Base-by-base conservation (phyloP, 495 filamentous ascomycete species). In the Neurospora sp. region DNA sequence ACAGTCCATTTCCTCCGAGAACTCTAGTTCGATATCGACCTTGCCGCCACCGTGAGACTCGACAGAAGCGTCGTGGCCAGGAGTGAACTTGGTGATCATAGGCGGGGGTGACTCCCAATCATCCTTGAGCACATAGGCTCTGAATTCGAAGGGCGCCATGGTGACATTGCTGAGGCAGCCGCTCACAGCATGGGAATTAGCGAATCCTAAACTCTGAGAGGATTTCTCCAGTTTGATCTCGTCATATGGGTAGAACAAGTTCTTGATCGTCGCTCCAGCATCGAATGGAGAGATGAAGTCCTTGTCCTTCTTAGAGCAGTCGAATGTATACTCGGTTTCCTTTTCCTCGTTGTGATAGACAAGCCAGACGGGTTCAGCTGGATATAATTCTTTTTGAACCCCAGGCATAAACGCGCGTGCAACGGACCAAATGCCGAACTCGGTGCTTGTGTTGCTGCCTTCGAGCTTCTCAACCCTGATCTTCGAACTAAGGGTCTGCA, bases 171-270 rank as follows among this genome's bases (percentile, higher is more conserved):
- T 79, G 1, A 91, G 78, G 78, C 91, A 92, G 8, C 90, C 89
- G 74, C 88, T 90, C 70, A 71, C 69, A 31, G 71, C 46, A 6
- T 69, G 59, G 12, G 73, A 75, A 16, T 74, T 72, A 4, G 69
- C 66, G 40, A 78, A 77, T 16, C 75, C 75, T 4, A 72, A 18
- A 11, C 39, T 73, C 71, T 44, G 70, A 11, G 79, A 77, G 86
- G 79, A 31, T 4, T 48, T 73, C 23, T 77, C 75, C 10, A 92
- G 78, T 5, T 80, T 85, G 41, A 86, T 80, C 76, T 90, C 88
- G 59, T 93, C 90, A 73, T 89, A 89, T 1, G 91, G 91, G 73
- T 87, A 90, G 78, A 92, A 91, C 7, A 93, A 79, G 77, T 91
- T 93, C 76, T 86, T 87, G 76, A 92, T 90, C 0, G 85, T 89